phyloP scores from a whole-genome alignment of 176 grass and related monocot genomes.

The Pharus latifolius region DNA sequence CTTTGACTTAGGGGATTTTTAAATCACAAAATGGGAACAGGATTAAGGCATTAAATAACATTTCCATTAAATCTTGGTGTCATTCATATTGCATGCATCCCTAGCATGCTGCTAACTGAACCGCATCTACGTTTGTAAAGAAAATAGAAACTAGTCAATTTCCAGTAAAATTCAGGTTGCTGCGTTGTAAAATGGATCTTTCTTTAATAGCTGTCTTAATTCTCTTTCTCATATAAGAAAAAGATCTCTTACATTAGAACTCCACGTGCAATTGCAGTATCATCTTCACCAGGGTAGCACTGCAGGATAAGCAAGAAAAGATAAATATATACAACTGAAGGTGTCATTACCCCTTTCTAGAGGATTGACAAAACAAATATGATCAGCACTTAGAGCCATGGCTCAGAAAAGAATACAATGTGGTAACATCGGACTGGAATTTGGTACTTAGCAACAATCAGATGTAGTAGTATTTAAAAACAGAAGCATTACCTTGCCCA shows the following conservation, averaged over 20 bases:
- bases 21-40: neutral
- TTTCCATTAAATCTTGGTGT: too few relatives aligned
- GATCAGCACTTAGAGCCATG: neutral
- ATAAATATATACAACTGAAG: neutral
- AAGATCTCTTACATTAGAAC: conserved; percentile 65
- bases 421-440: neutral
- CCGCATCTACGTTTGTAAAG: neutral
- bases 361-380: too few relatives aligned
- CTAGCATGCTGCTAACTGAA: conserved; percentile 3
- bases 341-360: too few relatives aligned
- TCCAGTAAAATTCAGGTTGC: neutral
- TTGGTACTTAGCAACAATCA: neutral
- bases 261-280: conserved; percentile 84
- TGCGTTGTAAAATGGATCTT: conserved; percentile 3
- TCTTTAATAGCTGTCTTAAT: neutral
- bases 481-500: conserved; percentile 75
- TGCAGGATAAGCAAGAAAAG: conserved; percentile 21
- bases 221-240: neutral
- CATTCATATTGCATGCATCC: neutral
- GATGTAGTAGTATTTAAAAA: neutral
- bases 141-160: conserved; percentile 1
- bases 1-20: neutral
- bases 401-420: neutral
- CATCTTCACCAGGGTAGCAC: conserved; percentile 99
- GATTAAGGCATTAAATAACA: neutral